Conservation (phyloP, 306 rosid species). For the Potentilla sterilis region DNA sequence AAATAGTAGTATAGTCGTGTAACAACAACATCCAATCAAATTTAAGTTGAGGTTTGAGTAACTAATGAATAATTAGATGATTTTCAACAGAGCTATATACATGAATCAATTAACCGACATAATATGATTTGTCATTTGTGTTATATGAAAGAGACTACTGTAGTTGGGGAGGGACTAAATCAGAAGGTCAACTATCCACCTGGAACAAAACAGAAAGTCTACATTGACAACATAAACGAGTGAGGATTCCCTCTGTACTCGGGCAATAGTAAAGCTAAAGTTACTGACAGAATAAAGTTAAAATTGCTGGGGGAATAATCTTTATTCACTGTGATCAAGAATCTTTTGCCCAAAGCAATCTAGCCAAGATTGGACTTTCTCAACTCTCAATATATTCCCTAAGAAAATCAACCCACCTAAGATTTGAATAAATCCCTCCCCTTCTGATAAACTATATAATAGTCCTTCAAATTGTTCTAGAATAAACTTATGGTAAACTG, state of each 20-base stretch:
- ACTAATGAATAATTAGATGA: too few relatives aligned
- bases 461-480: too few relatives aligned
- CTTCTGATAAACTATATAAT: too few relatives aligned
- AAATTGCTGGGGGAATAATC: neutral
- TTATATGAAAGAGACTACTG: neutral
- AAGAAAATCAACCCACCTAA: neutral
- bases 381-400: neutral
- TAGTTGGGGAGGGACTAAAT: neutral
- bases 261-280: neutral
- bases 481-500: too few relatives aligned
- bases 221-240: conserved; percentile 7
- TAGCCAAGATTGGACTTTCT: neutral
- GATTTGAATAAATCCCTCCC: too few relatives aligned
- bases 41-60: too few relatives aligned
- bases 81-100: too few relatives aligned
- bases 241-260: neutral
- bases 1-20: too few relatives aligned
- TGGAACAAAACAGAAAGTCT: neutral
- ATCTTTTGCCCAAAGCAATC: conserved; percentile 1
- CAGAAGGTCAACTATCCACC: neutral
- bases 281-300: neutral
- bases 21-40: too few relatives aligned
- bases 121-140: neutral
- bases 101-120: neutral
- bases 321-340: neutral